These are phyloP conservation scores for Dryas alaskensis DNA, from an alignment of 306 rosid species.

Conservation along the genomic window DNA sequence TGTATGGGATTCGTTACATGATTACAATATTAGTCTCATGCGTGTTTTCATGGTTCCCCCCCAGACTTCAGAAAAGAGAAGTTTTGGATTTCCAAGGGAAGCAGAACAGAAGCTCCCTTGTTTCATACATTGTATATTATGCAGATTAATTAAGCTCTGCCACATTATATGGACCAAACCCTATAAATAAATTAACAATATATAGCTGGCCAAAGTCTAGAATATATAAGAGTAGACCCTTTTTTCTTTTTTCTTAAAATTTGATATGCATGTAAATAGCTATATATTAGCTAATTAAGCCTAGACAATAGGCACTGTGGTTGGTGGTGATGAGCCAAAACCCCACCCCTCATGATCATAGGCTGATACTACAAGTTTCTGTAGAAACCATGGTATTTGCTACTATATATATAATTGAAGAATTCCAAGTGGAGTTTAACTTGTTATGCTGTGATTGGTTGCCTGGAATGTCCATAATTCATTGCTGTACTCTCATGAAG, in stretches of 20 bases:
- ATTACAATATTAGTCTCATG: constrained; percentile 22
- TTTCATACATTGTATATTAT: not conserved
- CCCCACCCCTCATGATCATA: constrained; percentile 26
- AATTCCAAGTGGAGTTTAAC: not conserved
- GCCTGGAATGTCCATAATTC: not conserved
- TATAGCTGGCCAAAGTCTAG: not conserved
- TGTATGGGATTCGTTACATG: constrained; percentile 18
- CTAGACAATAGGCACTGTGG: constrained; percentile 55
- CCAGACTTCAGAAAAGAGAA: not conserved
- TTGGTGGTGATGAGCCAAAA: constrained; percentile 47
- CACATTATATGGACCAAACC: constrained; percentile 23
- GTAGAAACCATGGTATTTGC: not conserved
- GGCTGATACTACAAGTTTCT: not conserved
- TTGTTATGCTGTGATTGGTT: constrained; percentile 3
- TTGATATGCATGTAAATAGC: not conserved
- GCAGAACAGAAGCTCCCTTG: constrained; percentile 10
- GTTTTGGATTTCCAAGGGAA: constrained; percentile 8
- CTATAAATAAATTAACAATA: constrained; percentile 23
- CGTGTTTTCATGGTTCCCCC: constrained; percentile 19
- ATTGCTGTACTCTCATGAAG: not conserved
- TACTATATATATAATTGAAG: too few relatives aligned
- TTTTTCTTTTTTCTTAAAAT: not conserved
- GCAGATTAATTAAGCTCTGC: not conserved
- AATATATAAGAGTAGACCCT: not conserved
- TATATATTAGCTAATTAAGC: constrained; percentile 31